These are phyloP conservation scores for Violaceomyces palustris DNA, from an alignment of 1,284 basidiomycete genomes.

Conservation along the genomic window DNA sequence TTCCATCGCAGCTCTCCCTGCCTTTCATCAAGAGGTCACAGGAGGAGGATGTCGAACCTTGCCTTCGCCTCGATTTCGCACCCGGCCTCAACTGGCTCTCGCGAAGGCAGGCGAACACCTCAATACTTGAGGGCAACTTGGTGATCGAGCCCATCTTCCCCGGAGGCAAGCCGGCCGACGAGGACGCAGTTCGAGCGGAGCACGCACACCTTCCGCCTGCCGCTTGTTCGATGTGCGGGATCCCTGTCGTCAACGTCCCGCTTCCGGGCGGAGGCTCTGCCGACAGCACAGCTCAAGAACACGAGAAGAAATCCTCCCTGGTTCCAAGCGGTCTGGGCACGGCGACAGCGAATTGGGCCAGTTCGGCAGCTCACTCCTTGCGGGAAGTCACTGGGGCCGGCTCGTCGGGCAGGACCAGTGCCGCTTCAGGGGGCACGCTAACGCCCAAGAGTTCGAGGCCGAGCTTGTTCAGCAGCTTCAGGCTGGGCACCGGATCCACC, in stretches of 20 bases:
- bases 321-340: slow-evolving; percentile 24
- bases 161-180: slow-evolving; percentile 49
- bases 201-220: slow-evolving; percentile 39
- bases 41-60: slow-evolving; percentile 88
- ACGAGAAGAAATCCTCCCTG: slow-evolving; percentile 18
- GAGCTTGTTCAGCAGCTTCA: slow-evolving; percentile 32
- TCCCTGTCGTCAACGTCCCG: slow-evolving; percentile 43
- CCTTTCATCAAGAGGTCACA: slow-evolving; percentile 78
- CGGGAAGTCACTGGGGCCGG: slow-evolving; percentile 20
- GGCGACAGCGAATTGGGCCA: slow-evolving; percentile 27
- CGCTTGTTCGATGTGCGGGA: slow-evolving; percentile 46
- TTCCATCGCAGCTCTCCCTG: slow-evolving; percentile 58
- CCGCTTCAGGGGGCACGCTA: slow-evolving; percentile 5
- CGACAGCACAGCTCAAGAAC: slow-evolving; percentile 9
- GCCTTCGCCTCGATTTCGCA: slow-evolving; percentile 84
- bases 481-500: slow-evolving; percentile 1
- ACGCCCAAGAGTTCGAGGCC: slow-evolving; percentile 21
- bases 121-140: slow-evolving; percentile 81
- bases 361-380: slow-evolving; percentile 26
- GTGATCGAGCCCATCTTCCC: slow-evolving; percentile 77
- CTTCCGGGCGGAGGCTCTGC: slow-evolving; percentile 20
- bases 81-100: slow-evolving; percentile 90
- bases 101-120: slow-evolving; percentile 74
- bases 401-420: slow-evolving; percentile 9
- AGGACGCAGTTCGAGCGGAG: slow-evolving; percentile 32